Evolutionary conservation across 768 basidiomycete species (phyloP), one percentile per base, ranked within the genome.

Genomic region (Leccinum obscurum): DNA sequence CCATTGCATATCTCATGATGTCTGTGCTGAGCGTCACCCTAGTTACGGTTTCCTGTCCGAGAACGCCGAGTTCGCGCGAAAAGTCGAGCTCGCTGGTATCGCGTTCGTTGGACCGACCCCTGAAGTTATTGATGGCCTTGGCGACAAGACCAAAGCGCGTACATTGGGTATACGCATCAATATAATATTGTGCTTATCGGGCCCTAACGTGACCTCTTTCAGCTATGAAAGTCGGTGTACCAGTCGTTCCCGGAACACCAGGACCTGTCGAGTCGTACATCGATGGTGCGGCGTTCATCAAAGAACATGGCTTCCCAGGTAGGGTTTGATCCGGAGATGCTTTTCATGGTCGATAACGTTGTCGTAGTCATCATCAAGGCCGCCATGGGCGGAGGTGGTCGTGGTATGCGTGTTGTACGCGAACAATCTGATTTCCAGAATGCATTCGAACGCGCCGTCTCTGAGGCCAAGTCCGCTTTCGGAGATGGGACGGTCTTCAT

Each of bases 401-500:
- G 96, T 67, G 97, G 97, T 61, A 99, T 98, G 97, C 92, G 97
- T 69, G 96, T 99, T 58, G 97, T 99, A 35, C 88, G 93, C 63
- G 93, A 95, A 70, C 90, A 95, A 74, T 88, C 88, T 32, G 90
- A 93, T 66, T 98, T 98, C 83, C 83, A 93, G 77, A 80, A 84
- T 58, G 80, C 90, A 7, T 98, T 98, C 73, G 84, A 93, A 70
- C 90, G 94, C 60, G 96, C 97, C 14, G 93, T 94, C 62, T 88
- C 85, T 67, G 97, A 99, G 75, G 97, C 97, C 62, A 98, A 89
- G 76, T 85, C 93, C 54, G 95, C 97, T 17, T 99, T 99, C 72
- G 97, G 97, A 56, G 94, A 99, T 70, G 97, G 97, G 34, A 98
- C 95, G 32, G 97, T 98, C 64, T 98, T 99, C 78, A 97, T 98